Evolutionary conservation across 1,284 basidiomycete species (phyloP), one percentile per base, ranked within the genome.

Genomic region (Naganishia sp.): DNA sequence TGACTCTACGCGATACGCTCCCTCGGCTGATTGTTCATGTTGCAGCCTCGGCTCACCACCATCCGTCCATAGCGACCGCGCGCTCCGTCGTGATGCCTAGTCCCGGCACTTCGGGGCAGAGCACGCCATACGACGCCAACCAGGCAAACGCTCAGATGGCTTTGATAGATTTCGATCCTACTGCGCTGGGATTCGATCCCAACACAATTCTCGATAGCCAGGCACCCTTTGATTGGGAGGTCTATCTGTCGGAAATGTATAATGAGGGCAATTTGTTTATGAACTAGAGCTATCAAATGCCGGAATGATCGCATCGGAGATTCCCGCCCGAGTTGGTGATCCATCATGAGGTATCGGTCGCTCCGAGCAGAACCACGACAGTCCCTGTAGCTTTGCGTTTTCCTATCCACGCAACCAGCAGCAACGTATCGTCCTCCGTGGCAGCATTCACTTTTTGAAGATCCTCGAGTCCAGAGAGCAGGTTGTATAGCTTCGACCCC

Each of bases 171-270:
- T 66, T 66, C 45, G 65, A 66, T n/a, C 65, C 65, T 35, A 62
- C 62, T 46, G 18, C 55, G 32, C 25, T 66, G 39, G 57, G 62
- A 35, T 55, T 47, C 17, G 54, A 65, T 23, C 51, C 51, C 10
- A 60, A 53, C 51, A 28, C 43, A 39, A 55, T 61, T 18, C 31
- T 66, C 2, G 58, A 66, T 39, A 62, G 52, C 28, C 50, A 61
- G 45, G 57, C 57, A 32, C 60, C 60, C 31, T 66, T 61, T 47
- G 60, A 66, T 62, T 66, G 65, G 65, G 65, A 66, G 50, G 58
- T 52, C 2, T 62, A 61, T 42, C 17, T 66, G 50, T 41, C 28
- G 17, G 65, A 66, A 35, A 66, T 66, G 65, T 66, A 66, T 23
- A 61, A 61, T 23, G 58, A 61, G 58, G 58, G 58, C 21, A 61